Percentiles rank a stretch among this genome's conserved stretches.
Conservation (phyloP, 805 yeast genomes). For the Metschnikowia santaceciliae region DNA sequence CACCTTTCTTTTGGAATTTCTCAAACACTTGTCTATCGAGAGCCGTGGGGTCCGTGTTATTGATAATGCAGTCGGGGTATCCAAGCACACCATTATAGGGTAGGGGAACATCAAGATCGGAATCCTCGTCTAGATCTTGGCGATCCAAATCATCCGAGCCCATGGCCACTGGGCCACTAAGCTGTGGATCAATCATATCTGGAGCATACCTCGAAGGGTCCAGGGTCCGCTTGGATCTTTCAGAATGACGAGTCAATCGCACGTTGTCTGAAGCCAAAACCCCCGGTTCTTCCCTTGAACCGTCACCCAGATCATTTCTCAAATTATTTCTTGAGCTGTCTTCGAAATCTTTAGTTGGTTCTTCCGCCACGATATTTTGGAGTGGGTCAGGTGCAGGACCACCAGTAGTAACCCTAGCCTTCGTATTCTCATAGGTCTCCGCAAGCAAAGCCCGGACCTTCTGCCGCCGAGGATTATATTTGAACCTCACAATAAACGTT, state of each 20-base stretch:
- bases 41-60: slow-evolving; percentile 55
- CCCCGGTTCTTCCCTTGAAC: too few relatives aligned
- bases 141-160: not conserved
- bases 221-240: not conserved
- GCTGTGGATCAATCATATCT: not conserved
- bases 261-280: not conserved
- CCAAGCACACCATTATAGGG: slow-evolving; percentile 67
- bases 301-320: too few relatives aligned
- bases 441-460: not conserved
- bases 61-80: slow-evolving; percentile 56
- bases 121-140: not conserved
- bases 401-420: not conserved
- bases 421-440: not conserved
- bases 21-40: slow-evolving; percentile 48
- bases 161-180: not conserved
- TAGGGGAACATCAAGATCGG: slow-evolving; percentile 17
- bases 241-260: not conserved
- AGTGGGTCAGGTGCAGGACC: not conserved
- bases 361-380: too few relatives aligned
- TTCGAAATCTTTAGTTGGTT: too few relatives aligned
- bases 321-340: too few relatives aligned
- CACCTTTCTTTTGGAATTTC: slow-evolving; percentile 14
- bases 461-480: slow-evolving; percentile 1
- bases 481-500: not conserved
- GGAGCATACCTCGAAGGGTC: not conserved